Conservation (phyloP, 1,284 basidiomycete species). For the Rhodotorula sp. region DNA sequence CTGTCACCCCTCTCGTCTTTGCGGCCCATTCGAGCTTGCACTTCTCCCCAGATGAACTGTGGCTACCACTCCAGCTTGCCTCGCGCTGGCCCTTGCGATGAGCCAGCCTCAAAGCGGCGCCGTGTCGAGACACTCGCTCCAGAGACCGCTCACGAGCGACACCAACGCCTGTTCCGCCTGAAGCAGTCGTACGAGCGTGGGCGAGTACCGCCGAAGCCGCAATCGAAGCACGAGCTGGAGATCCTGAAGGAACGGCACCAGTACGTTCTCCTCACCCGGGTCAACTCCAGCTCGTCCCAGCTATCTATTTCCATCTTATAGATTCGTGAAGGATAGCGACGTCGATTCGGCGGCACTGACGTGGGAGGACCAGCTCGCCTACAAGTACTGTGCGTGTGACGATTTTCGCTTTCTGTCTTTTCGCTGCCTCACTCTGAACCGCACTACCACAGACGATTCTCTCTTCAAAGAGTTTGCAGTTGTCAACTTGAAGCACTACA, state of each 20-base stretch:
- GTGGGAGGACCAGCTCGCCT: constrained; percentile 60
- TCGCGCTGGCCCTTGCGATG: neutral
- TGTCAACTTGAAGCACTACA: constrained; percentile 93
- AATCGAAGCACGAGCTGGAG: constrained; percentile 51
- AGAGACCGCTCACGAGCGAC: constrained; percentile 32
- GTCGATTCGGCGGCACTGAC: constrained; percentile 45
- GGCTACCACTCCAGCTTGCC: neutral
- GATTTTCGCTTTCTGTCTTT: constrained; percentile 55
- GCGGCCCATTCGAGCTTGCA: too few species aligned
- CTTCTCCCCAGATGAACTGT: neutral
- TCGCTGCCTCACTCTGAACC: neutral
- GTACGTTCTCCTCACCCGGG: constrained; percentile 37
- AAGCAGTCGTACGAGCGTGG: constrained; percentile 7
- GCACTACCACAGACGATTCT: constrained; percentile 1
- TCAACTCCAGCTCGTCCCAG: too few species aligned
- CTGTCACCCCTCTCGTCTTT: too few species aligned
- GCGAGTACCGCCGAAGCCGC: constrained; percentile 10
- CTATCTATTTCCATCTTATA: constrained; percentile 45
- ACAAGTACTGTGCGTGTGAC: constrained; percentile 74
- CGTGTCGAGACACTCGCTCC: constrained; percentile 20
- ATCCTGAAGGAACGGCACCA: constrained; percentile 53
- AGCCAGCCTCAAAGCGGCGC: neutral
- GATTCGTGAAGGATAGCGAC: constrained; percentile 73
- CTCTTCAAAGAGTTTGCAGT: constrained; percentile 68
- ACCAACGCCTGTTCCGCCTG: constrained; percentile 16